Percentiles rank a stretch among this genome's conserved stretches.
Evolutionary conservation across 2,329 filamentous ascomycete species (phyloP).

Genomic region (Penicillium psychrosexuale): DNA sequence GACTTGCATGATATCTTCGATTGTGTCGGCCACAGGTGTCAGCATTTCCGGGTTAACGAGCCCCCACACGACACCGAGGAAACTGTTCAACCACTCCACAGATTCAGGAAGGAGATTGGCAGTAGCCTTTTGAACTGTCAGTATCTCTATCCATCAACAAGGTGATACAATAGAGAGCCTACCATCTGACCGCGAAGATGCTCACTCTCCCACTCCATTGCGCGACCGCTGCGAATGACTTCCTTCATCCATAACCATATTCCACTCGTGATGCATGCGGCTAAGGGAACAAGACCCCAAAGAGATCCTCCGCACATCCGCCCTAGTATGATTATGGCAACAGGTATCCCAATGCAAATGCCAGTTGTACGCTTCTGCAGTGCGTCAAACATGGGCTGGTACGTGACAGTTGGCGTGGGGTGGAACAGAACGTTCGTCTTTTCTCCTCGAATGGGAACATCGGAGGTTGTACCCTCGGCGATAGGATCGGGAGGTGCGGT

Average conservation of each 20-base stretch:
- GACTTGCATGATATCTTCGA: conserved; percentile 95
- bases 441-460: conserved; percentile 92
- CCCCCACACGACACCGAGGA: conserved; percentile 80
- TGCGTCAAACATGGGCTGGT: conserved; percentile 78
- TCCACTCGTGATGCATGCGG: conserved; percentile 67
- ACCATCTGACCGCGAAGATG: conserved; percentile 76
- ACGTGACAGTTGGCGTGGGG: conserved; percentile 84
- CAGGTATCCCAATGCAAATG: conserved; percentile 67
- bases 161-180: conserved; percentile 21
- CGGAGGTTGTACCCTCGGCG: conserved; percentile 75
- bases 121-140: conserved; percentile 56
- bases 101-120: conserved; percentile 89
- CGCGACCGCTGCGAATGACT: conserved; percentile 73
- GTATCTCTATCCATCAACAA: not conserved
- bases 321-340: conserved; percentile 72
- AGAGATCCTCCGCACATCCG: conserved; percentile 75
- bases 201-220: conserved; percentile 85
- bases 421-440: conserved; percentile 97
- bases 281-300: conserved; percentile 72
- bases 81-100: conserved; percentile 93
- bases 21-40: conserved; percentile 80
- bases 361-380: conserved; percentile 72
- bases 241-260: conserved; percentile 91
- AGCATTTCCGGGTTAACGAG: conserved; percentile 96
- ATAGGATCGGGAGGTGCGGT: conserved; percentile 88